Evolutionary conservation across 2,329 filamentous ascomycete genomes (phyloP).

Genomic region (Ophiosphaerella narmari): DNA sequence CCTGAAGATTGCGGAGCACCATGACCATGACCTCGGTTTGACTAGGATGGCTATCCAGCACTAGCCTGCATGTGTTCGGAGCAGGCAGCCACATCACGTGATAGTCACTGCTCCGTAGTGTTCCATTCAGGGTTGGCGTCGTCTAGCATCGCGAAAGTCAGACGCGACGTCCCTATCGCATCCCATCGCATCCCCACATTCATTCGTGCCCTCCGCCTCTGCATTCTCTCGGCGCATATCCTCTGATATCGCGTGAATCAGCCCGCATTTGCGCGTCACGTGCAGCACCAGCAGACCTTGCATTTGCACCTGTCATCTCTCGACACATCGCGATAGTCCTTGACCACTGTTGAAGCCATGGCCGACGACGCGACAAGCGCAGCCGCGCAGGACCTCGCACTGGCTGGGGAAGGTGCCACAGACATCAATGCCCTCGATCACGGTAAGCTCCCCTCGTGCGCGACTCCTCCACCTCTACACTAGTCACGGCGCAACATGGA

Average conservation of each 20-base stretch:
- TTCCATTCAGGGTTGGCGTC: constrained; percentile 23
- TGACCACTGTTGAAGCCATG: constrained; percentile 31
- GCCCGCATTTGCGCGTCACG: constrained; percentile 13
- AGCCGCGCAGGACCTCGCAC: constrained; percentile 31
- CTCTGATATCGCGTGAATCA: constrained; percentile 10
- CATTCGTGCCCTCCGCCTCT: constrained; percentile 21
- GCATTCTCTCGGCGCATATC: constrained; percentile 5
- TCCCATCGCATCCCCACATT: constrained; percentile 33
- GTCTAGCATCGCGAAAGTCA: constrained; percentile 37
- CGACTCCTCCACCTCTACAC: background rate
- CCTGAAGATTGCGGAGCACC: constrained; percentile 8
- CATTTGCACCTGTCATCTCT: constrained; percentile 22
- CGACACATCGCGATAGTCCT: constrained; percentile 24
- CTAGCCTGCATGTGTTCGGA: constrained; percentile 16
- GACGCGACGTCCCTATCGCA: constrained; percentile 38
- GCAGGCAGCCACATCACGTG: constrained; percentile 18
- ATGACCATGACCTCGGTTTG: constrained; percentile 39
- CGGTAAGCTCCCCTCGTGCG: constrained; percentile 31
- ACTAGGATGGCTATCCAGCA: constrained; percentile 19
- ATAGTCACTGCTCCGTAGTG: constrained; percentile 14
- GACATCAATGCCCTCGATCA: constrained; percentile 33
- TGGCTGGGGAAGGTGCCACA: constrained; percentile 28
- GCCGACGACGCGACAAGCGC: constrained; percentile 41
- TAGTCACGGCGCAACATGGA: constrained; percentile 13
- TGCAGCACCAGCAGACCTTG: constrained; percentile 9